Conservation (phyloP, 495 filamentous ascomycete genomes). For the Penicillium herquei region DNA sequence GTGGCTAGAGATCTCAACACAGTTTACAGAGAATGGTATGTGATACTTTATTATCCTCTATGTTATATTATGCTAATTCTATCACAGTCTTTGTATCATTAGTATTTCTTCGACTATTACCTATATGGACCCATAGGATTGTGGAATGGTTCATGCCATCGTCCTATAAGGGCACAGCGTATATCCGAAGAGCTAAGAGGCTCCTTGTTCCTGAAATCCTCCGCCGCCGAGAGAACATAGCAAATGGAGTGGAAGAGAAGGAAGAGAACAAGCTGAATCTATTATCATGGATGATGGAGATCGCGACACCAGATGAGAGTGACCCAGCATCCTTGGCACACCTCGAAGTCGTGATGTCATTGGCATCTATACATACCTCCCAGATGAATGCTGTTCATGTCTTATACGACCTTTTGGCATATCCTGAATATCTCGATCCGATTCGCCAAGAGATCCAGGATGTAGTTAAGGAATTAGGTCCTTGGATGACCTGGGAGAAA, state of each 20-base stretch:
- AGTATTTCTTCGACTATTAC: neutral
- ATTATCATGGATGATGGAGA: constrained; percentile 2
- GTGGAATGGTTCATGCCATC: neutral
- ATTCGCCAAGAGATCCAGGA: neutral
- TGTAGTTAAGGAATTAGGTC: neutral
- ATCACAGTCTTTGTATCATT: neutral
- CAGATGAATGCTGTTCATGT: neutral
- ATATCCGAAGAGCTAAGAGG: neutral
- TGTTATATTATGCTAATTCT: neutral
- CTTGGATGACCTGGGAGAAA: constrained; percentile 1
- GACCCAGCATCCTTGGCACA: neutral
- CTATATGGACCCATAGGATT: neutral
- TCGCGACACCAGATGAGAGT: neutral
- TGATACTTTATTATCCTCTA: neutral
- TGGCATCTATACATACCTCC: neutral
- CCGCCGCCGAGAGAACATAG: neutral
- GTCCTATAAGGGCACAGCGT: neutral
- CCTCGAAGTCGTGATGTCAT: neutral
- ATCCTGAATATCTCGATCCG: neutral
- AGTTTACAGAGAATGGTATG: constrained; percentile 1
- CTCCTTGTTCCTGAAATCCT: neutral
- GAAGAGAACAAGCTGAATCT: neutral
- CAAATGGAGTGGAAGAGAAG: neutral
- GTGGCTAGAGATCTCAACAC: neutral
- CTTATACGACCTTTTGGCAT: neutral